phyloP scores from a whole-genome alignment of 116 monocot species.

The Posidonia oceanica region DNA sequence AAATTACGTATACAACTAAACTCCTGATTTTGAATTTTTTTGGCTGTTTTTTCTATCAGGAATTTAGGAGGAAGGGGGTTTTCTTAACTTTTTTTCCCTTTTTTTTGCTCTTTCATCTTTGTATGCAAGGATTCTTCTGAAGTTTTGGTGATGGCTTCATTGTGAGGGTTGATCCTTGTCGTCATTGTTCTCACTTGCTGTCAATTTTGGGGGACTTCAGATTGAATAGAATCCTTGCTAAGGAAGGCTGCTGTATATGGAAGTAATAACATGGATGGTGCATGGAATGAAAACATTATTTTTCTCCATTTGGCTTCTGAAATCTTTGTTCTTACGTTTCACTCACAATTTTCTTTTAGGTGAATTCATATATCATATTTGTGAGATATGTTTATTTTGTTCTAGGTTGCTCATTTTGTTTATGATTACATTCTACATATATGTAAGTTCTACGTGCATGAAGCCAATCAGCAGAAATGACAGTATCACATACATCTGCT shows the following conservation, averaged over 20 bases:
- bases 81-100: constrained; percentile 3
- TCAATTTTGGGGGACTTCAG: constrained; percentile 76
- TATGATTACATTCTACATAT: no score
- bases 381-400: no score
- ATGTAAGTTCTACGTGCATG: no score
- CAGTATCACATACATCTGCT: no score
- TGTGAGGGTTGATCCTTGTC: constrained; percentile 19
- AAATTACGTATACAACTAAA: constrained; percentile 8
- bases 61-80: background rate
- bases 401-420: no score
- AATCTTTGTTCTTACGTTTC: background rate
- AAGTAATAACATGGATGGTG: background rate
- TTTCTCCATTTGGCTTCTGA: background rate
- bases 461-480: no score
- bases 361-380: no score
- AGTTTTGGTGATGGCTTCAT: constrained; percentile 38
- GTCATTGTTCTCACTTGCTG: constrained; percentile 24
- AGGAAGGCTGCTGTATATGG: constrained; percentile 8
- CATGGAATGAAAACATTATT: background rate
- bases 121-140: constrained; percentile 29
- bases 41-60: constrained; percentile 15
- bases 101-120: background rate
- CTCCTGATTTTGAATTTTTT: constrained; percentile 24
- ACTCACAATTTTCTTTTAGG: no score
- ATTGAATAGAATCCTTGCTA: constrained; percentile 8